Conservation (phyloP, 2,329 filamentous ascomycete genomes). For the Epichloe uncinata region DNA sequence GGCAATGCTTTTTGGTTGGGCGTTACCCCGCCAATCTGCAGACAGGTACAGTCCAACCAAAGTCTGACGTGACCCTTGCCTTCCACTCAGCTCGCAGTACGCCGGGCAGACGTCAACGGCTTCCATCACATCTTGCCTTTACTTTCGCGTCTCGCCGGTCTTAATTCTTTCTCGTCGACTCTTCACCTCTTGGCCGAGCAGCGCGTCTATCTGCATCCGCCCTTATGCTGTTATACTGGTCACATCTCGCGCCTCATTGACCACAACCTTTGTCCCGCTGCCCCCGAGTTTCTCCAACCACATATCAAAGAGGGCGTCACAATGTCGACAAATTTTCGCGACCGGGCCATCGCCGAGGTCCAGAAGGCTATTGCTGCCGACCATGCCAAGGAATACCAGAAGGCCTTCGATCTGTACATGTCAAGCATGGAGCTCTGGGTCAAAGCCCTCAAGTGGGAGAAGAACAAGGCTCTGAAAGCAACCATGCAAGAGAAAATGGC, state of each 20-base stretch:
- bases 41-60: background rate
- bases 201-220: background rate
- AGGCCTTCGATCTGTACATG: constrained; percentile 94
- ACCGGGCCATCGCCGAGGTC: constrained; percentile 89
- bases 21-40: constrained; percentile 27
- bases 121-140: background rate
- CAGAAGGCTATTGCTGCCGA: constrained; percentile 97
- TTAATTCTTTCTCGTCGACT: background rate
- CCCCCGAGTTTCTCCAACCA: background rate
- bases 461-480: constrained; percentile 92
- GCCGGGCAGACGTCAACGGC: background rate
- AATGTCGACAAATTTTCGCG: constrained; percentile 96
- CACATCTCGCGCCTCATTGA: background rate
- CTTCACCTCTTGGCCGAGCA: background rate
- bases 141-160: background rate
- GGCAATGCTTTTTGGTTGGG: background rate
- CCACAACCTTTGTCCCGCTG: background rate
- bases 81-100: background rate
- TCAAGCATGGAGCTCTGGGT: constrained; percentile 94
- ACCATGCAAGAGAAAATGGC: constrained; percentile 92
- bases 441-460: constrained; percentile 98
- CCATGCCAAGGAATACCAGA: constrained; percentile 90
- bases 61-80: constrained; percentile 1
- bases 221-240: background rate
- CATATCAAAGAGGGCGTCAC: constrained; percentile 16